These are phyloP conservation scores for Aspergillus indologenus DNA, from an alignment of 495 filamentous ascomycete genomes.

Conservation along the genomic window DNA sequence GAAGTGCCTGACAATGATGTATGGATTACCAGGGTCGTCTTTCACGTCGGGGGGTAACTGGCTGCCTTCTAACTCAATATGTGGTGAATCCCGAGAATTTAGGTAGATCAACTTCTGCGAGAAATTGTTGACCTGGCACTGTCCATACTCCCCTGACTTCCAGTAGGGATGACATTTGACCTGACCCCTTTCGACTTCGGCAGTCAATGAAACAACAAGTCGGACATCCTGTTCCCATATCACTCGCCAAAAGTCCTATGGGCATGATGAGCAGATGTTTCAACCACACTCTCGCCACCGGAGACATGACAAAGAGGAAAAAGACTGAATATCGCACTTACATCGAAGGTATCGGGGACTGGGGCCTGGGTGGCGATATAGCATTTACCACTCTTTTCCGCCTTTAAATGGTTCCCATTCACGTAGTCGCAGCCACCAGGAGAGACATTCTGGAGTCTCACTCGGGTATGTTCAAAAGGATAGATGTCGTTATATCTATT, in stretches of 20 bases:
- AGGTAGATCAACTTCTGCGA: constrained; percentile 79
- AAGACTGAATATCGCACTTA: constrained; percentile 43
- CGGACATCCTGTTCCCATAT: constrained; percentile 96
- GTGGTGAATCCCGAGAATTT: constrained; percentile 41
- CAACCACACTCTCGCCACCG: neutral
- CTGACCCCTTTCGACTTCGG: constrained; percentile 92
- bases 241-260: constrained; percentile 94
- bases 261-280: constrained; percentile 28
- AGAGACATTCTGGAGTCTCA: constrained; percentile 67
- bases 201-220: constrained; percentile 92
- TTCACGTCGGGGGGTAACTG: constrained; percentile 13
- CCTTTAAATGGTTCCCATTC: constrained; percentile 84
- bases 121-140: constrained; percentile 69
- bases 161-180: constrained; percentile 95
- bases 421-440: constrained; percentile 88
- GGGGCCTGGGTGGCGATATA: constrained; percentile 97
- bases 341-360: constrained; percentile 86
- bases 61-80: constrained; percentile 8
- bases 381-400: constrained; percentile 72
- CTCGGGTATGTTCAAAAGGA: constrained; percentile 91
- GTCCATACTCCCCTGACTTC: constrained; percentile 75
- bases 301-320: neutral
- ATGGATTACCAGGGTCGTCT: constrained; percentile 55
- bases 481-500: constrained; percentile 98
- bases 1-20: constrained; percentile 84